These are phyloP conservation scores for Aspergillus campestris DNA, from an alignment of 495 filamentous ascomycete species.

Conservation along the genomic window DNA sequence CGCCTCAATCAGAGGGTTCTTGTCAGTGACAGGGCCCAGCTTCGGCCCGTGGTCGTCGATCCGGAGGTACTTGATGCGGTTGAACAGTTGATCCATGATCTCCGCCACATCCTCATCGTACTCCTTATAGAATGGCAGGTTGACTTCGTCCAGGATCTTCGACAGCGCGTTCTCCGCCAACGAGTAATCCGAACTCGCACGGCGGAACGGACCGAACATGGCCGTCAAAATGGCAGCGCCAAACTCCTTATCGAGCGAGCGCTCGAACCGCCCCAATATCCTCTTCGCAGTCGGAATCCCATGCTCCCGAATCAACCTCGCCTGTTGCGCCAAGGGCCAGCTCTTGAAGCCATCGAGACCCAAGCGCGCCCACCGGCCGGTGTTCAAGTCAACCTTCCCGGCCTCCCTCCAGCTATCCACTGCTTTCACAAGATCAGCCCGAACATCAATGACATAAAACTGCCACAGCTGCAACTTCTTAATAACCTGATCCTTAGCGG, in stretches of 20 bases:
- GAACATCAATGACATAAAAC: conserved; percentile 78
- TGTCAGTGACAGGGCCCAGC: conserved; percentile 63
- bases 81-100: conserved; percentile 84
- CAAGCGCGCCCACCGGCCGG: conserved; percentile 8
- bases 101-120: conserved; percentile 77
- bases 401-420: conserved; percentile 55
- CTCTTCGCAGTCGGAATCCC: conserved; percentile 60
- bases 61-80: conserved; percentile 86
- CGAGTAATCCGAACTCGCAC: conserved; percentile 26
- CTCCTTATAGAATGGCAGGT: conserved; percentile 80
- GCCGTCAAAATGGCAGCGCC: conserved; percentile 61
- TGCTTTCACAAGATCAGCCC: conserved; percentile 58
- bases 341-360: conserved; percentile 30
- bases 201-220: conserved; percentile 59
- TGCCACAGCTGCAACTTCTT: conserved; percentile 78
- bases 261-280: conserved; percentile 69
- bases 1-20: conserved; percentile 80
- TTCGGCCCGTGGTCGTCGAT: conserved; percentile 89
- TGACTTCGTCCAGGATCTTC: conserved; percentile 72
- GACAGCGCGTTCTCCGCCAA: conserved; percentile 40
- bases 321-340: conserved; percentile 51
- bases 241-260: conserved; percentile 55
- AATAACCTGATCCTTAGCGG: conserved; percentile 71
- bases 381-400: conserved; percentile 26
- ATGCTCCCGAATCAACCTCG: conserved; percentile 49